phyloP scores from a whole-genome alignment of 2,329 filamentous ascomycete species.

The Esteya vermicola region DNA sequence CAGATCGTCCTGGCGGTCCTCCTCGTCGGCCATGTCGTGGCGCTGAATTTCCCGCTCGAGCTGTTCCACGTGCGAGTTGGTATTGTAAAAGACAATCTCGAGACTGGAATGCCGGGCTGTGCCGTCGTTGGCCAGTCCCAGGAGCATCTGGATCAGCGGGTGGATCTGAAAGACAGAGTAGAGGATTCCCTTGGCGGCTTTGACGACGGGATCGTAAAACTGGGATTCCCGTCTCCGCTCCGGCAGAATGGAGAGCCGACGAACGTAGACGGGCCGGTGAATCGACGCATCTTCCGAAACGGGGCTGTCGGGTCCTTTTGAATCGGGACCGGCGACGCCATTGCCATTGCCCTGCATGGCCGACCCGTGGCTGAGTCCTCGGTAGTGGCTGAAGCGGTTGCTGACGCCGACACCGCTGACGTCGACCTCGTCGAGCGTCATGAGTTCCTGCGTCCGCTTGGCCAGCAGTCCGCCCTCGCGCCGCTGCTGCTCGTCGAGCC shows the following conservation, averaged over 20 bases:
- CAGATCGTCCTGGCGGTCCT: slow-evolving; percentile 29
- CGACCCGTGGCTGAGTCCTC: slow-evolving; percentile 53
- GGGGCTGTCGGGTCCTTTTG: slow-evolving; percentile 43
- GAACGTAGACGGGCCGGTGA: slow-evolving; percentile 47
- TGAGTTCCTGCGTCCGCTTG: slow-evolving; percentile 44
- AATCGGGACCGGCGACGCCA: slow-evolving; percentile 10
- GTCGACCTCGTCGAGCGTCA: slow-evolving; percentile 47
- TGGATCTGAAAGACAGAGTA: slow-evolving; percentile 56
- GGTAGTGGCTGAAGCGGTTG: slow-evolving; percentile 52
- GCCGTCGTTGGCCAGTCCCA: slow-evolving; percentile 45
- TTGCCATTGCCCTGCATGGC: slow-evolving; percentile 35
- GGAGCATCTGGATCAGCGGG: slow-evolving; percentile 51
- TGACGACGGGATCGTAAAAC: slow-evolving; percentile 44
- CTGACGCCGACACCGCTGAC: slow-evolving; percentile 18
- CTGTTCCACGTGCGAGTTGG: slow-evolving; percentile 51
- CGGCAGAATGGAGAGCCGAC: slow-evolving; percentile 47
- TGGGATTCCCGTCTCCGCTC: slow-evolving; percentile 49
- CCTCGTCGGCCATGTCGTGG: slow-evolving; percentile 38
- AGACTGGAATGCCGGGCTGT: slow-evolving; percentile 48
- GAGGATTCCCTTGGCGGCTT: slow-evolving; percentile 51
- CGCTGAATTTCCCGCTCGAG: slow-evolving; percentile 51
- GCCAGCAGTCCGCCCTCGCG: slow-evolving; percentile 48
- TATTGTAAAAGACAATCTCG: slow-evolving; percentile 54
- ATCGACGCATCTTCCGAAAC: slow-evolving; percentile 37
- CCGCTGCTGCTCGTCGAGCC: slow-evolving; percentile 27